Evolutionary conservation across 2,329 filamentous ascomycete species (phyloP).

Genomic region (Botryosphaeria dothidea): DNA sequence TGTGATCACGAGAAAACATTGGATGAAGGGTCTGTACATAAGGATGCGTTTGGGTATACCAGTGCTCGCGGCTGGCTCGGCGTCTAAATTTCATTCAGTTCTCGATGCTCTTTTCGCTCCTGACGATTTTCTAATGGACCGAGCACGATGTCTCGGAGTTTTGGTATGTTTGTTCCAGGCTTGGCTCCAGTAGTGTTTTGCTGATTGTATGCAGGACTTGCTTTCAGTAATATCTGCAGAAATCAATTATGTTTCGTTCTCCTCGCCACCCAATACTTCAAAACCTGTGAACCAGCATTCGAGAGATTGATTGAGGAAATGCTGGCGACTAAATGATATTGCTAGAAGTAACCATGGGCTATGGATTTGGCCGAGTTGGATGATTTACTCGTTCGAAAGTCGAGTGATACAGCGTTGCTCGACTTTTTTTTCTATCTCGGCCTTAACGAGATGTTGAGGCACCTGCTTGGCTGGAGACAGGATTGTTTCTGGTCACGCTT

Average conservation of each 20-base stretch:
- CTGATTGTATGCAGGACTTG: neutral
- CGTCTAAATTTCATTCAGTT: neutral
- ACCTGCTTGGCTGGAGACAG: too few relatives aligned
- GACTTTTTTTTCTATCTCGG: too few relatives aligned
- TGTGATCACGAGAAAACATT: slow-evolving; percentile 4
- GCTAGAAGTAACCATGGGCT: too few relatives aligned
- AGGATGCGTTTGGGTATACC: neutral
- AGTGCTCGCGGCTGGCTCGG: slow-evolving; percentile 1
- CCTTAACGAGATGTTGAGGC: too few relatives aligned
- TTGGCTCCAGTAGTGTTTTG: neutral
- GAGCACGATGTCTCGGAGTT: neutral
- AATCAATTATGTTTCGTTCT: neutral
- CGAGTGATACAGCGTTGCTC: too few relatives aligned
- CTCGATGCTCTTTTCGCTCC: neutral
- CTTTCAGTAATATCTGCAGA: neutral
- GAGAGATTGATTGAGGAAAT: too few relatives aligned
- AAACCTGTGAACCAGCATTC: neutral
- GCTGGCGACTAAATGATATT: too few relatives aligned
- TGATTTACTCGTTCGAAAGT: too few relatives aligned
- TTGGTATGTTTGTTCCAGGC: neutral
- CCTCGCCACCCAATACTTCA: neutral
- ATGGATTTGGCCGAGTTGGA: too few relatives aligned
- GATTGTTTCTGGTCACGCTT: neutral
- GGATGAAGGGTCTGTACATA: neutral
- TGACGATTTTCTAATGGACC: neutral